Evolutionary conservation across 164 flowering plant genomes (phyloP).

Genomic region (Akebia trifoliata): DNA sequence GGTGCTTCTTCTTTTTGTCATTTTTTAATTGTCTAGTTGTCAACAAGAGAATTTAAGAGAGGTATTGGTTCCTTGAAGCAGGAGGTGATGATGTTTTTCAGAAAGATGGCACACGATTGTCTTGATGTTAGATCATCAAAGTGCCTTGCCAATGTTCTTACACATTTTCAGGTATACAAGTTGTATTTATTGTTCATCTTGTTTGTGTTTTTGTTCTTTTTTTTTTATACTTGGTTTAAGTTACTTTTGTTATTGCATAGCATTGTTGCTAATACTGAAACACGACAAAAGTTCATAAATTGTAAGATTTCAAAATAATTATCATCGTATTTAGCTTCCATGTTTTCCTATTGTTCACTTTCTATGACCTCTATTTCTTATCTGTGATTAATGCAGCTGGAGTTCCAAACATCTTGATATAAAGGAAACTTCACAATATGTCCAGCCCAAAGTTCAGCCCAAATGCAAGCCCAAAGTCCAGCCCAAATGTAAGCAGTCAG

Average conservation of each 20-base stretch:
- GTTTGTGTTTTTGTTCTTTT: background rate
- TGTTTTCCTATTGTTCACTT: background rate
- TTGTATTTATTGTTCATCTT: background rate
- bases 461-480: no score
- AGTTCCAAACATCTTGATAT: conserved; percentile 34
- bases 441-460: no score
- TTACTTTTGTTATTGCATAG: conserved; percentile 24
- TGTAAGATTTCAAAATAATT: conserved; percentile 20
- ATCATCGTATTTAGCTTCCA: background rate
- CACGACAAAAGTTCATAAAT: conserved; percentile 26
- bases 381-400: conserved; percentile 20
- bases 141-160: conserved; percentile 43
- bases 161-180: conserved; percentile 34
- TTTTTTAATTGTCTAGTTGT: background rate
- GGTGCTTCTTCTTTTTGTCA: background rate
- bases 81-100: conserved; percentile 31
- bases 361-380: background rate
- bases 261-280: conserved; percentile 39
- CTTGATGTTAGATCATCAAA: conserved; percentile 26
- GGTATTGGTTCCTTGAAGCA: conserved; percentile 16
- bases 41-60: background rate
- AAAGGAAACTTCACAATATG: no score
- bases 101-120: conserved; percentile 21
- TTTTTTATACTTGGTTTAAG: conserved; percentile 1
- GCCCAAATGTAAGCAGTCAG: no score